Evolutionary conservation across 2,329 filamentous ascomycete species (phyloP), one percentile per base, ranked within the genome.

Genomic region (Penicillium decumbens): DNA sequence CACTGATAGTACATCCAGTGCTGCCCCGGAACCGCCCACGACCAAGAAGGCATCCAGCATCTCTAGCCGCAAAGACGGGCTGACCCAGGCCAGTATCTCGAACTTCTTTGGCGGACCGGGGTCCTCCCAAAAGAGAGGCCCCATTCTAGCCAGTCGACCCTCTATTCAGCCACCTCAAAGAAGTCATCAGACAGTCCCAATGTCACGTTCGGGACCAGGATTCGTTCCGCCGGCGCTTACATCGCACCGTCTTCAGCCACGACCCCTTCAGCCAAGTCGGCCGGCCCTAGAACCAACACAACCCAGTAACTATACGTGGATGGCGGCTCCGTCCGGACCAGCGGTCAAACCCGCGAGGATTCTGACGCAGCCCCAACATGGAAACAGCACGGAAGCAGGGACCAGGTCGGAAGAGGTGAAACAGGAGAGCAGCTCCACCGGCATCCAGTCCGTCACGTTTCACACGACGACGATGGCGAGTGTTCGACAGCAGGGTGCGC

Each of bases 1-100:
- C 6, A 43, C 50, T 38, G 50, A 49, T 32, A 55, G 51, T 47
- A 53, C 40, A 41, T 54, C 49, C 41, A 71, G 68, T 49, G 54
- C 62, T 42, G 24, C 40, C 3, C 29, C 42, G 6, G 41, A 45
- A 30, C 15, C 43, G 4, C 29, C 30, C n/a, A 20, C 54, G 23
- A 57, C 55, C 50, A 57, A 68, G 23, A 54, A 56, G 67, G 43
- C 60, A 59, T 35, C 60, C 60, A 50, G 56, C 47, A 53, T 66
- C 48, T 49, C 66, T 57, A 56, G 66, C 54, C 55, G 54, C 70
- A 62, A 70, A 69, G 59, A 67, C 63, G 57, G 61, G 20, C 68
- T 73, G 52, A 75, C 72, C 1, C 79, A 82, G 61, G 76, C 75
- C 24, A 76, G 66, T 42, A 78, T 83, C 40, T 73, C 75, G 3